A percentile compares a stretch with the other conserved stretches of the same genome.
Conservation (phyloP, 2,329 filamentous ascomycete species). For the Pseudohalonectria lignicola region DNA sequence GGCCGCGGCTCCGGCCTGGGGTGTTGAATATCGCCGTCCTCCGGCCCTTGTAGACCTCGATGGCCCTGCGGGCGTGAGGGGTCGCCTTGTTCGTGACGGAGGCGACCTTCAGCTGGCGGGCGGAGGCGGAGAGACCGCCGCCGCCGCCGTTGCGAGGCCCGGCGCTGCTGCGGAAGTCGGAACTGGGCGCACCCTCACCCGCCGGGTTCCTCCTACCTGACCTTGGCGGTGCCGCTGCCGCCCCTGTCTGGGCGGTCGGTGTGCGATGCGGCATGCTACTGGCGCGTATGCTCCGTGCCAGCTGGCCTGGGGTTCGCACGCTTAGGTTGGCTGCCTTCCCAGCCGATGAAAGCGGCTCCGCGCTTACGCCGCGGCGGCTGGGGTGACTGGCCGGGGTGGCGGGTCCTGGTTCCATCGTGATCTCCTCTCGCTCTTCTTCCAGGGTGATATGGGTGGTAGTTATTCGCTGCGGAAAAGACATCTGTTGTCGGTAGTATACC, state of each 20-base stretch:
- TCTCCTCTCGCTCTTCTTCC: not conserved
- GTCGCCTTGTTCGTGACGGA: slow-evolving; percentile 25
- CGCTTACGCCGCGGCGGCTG: not conserved
- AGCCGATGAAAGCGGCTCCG: not conserved
- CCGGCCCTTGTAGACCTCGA: slow-evolving; percentile 45
- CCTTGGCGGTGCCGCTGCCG: slow-evolving; percentile 1
- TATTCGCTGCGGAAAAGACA: too few relatives aligned
- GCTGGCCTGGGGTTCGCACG: slow-evolving; percentile 1
- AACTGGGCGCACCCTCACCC: slow-evolving; percentile 2
- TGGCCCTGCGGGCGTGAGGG: slow-evolving; percentile 51
- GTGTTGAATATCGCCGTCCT: slow-evolving; percentile 46
- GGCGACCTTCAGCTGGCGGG: slow-evolving; percentile 27
- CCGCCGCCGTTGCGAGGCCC: slow-evolving; percentile 21
- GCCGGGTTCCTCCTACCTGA: slow-evolving; percentile 3
- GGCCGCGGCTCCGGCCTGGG: slow-evolving; percentile 36
- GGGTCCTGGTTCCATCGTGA: not conserved
- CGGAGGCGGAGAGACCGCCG: slow-evolving; percentile 34
- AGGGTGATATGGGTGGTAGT: too few relatives aligned
- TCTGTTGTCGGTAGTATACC: too few relatives aligned
- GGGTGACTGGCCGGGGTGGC: not conserved
- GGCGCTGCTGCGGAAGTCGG: slow-evolving; percentile 20
- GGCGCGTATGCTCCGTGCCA: not conserved
- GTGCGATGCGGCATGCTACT: slow-evolving; percentile 14
- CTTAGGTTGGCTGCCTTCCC: not conserved
- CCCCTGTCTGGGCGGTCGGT: slow-evolving; percentile 17